These are phyloP conservation scores for Laetiporus sulphureus DNA, from an alignment of 1,284 basidiomycete species.

Conservation along the genomic window DNA sequence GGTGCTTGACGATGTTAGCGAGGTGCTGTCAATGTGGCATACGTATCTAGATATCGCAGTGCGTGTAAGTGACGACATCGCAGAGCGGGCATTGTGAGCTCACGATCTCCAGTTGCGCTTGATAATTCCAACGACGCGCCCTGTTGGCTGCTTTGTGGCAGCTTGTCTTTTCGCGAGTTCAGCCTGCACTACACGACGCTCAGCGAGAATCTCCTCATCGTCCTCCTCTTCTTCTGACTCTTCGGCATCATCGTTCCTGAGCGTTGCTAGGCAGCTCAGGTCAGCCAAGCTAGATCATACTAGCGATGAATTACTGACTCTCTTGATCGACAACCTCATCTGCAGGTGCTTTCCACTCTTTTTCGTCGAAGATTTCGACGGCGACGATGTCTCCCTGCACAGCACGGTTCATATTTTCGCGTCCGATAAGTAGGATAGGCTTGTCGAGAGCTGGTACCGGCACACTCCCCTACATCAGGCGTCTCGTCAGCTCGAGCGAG, in stretches of 20 bases:
- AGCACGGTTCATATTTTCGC: constrained; percentile 93
- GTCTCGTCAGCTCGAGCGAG: too few relatives aligned
- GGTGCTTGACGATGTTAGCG: constrained; percentile 72
- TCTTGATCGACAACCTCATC: constrained; percentile 95
- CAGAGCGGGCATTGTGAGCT: constrained; percentile 22
- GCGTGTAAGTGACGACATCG: not conserved
- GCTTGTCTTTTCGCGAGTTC: constrained; percentile 32
- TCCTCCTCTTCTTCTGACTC: constrained; percentile 54
- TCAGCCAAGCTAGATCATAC: constrained; percentile 4
- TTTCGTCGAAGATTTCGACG: constrained; percentile 83
- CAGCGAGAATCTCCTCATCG: constrained; percentile 43
- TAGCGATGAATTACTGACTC: constrained; percentile 36
- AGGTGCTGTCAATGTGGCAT: constrained; percentile 90
- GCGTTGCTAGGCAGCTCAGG: constrained; percentile 46
- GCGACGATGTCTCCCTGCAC: constrained; percentile 93
- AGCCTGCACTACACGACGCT: constrained; percentile 40
- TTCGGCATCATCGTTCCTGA: constrained; percentile 89
- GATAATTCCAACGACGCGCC: constrained; percentile 85
- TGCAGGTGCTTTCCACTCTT: constrained; percentile 89
- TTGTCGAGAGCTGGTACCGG: constrained; percentile 67
- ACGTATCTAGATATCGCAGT: constrained; percentile 60
- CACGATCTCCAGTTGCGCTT: constrained; percentile 95
- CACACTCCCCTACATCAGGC: constrained; percentile 66
- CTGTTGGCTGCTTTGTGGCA: constrained; percentile 80
- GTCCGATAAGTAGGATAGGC: constrained; percentile 81